phyloP scores from a whole-genome alignment of 306 rosid genomes.

The Vigna reflexopilosa region DNA sequence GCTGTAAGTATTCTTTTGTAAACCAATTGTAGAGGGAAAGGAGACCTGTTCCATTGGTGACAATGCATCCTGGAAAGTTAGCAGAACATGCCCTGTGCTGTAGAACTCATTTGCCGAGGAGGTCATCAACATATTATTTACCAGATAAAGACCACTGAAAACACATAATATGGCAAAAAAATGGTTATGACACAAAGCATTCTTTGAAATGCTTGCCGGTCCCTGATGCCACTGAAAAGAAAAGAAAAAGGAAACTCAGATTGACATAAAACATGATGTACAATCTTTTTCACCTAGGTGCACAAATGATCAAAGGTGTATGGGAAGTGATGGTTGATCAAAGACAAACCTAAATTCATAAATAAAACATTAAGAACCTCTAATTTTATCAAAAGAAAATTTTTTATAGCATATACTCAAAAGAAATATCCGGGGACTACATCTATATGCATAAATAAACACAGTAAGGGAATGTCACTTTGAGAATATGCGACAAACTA shows the following conservation, averaged over 20 bases:
- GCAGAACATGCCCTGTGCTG: slow-evolving; percentile 67
- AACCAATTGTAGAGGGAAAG: slow-evolving; percentile 36
- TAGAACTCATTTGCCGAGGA: slow-evolving; percentile 73
- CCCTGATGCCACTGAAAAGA: slow-evolving; percentile 68
- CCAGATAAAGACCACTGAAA: slow-evolving; percentile 83
- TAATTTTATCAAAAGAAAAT: slow-evolving; percentile 13
- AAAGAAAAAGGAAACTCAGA: slow-evolving; percentile 46
- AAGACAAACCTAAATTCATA: slow-evolving; percentile 20
- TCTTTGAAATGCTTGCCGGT: slow-evolving; percentile 63
- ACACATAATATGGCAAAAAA: slow-evolving; percentile 71
- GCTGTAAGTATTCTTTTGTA: slow-evolving; percentile 17
- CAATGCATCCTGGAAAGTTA: slow-evolving; percentile 79
- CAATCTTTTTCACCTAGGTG: slow-evolving; percentile 20
- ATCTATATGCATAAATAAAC: not conserved
- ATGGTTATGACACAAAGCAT: slow-evolving; percentile 80
- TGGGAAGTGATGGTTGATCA: slow-evolving; percentile 21
- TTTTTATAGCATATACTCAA: not conserved
- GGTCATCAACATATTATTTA: slow-evolving; percentile 71
- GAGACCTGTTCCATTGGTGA: slow-evolving; percentile 84
- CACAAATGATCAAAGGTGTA: slow-evolving; percentile 30
- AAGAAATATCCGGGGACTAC: not conserved
- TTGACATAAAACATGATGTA: slow-evolving; percentile 32
- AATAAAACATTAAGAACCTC: slow-evolving; percentile 6
- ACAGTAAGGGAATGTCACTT: not conserved
- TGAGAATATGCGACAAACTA: slow-evolving; percentile 2